A percentile compares a stretch with the other conserved stretches of the same genome.
Evolutionary conservation across 495 filamentous ascomycete species (phyloP).

Genomic region (Parathielavia appendiculata): DNA sequence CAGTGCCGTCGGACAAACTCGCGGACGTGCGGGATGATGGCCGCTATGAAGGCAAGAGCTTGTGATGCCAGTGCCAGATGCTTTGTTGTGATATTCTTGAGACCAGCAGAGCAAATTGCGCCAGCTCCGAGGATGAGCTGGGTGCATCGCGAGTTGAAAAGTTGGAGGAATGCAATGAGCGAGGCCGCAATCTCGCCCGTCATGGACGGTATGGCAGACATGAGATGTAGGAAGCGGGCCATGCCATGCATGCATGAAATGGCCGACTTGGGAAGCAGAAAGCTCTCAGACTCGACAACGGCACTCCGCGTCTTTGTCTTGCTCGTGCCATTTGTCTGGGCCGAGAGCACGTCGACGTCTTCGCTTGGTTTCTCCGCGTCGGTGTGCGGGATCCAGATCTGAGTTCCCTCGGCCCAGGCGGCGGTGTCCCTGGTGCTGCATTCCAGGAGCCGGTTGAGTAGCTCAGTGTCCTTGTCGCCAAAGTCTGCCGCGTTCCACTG

Average conservation of each 20-base stretch:
- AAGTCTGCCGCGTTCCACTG: conserved; percentile 90
- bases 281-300: conserved; percentile 76
- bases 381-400: conserved; percentile 60
- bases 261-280: conserved; percentile 78
- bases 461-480: conserved; percentile 54
- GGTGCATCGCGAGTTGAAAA: conserved; percentile 90
- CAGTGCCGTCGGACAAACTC: conserved; percentile 84
- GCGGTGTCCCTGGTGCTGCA: conserved; percentile 75
- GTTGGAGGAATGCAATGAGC: conserved; percentile 60
- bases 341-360: conserved; percentile 19
- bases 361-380: conserved; percentile 27
- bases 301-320: conserved; percentile 71
- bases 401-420: conserved; percentile 64
- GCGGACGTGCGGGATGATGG: conserved; percentile 81
- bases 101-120: conserved; percentile 80
- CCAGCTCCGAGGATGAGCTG: conserved; percentile 95
- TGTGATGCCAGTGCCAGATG: conserved; percentile 92
- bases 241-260: conserved; percentile 74
- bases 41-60: conserved; percentile 79
- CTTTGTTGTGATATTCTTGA: conserved; percentile 95
- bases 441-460: conserved; percentile 64
- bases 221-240: conserved; percentile 73
- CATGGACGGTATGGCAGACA: conserved; percentile 80
- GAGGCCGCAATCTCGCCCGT: conserved; percentile 72
- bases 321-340: conserved; percentile 46